phyloP scores from a whole-genome alignment of 371 early-diverging fungal species.

The Haplosporangium sp. region DNA sequence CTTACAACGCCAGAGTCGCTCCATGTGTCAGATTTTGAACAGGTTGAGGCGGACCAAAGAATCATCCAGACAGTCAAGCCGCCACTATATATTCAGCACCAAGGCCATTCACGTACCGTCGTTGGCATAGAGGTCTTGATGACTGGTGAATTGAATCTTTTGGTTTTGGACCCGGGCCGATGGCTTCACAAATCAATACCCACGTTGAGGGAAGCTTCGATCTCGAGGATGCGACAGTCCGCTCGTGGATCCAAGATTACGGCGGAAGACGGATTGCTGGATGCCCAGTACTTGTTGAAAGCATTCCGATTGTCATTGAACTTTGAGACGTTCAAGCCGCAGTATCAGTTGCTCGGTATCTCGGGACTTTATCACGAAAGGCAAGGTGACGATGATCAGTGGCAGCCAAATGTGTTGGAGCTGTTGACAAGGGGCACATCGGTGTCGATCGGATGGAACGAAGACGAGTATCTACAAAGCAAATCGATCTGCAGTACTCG shows the following conservation, averaged over 20 bases:
- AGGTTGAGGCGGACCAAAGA: not conserved
- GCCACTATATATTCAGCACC: slow-evolving; percentile 81
- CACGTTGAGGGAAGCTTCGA: slow-evolving; percentile 7
- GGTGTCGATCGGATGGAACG: slow-evolving; percentile 43
- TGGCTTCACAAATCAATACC: slow-evolving; percentile 54
- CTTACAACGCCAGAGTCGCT: slow-evolving; percentile 14
- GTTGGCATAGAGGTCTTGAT: slow-evolving; percentile 72
- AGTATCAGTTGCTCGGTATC: slow-evolving; percentile 51
- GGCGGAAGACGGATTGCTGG: slow-evolving; percentile 11
- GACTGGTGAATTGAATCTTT: slow-evolving; percentile 60
- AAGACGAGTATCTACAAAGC: slow-evolving; percentile 23
- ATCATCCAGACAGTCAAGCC: slow-evolving; percentile 62
- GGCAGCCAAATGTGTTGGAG: slow-evolving; percentile 2
- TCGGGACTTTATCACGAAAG: slow-evolving; percentile 40
- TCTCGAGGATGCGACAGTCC: slow-evolving; percentile 6
- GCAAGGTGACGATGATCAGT: no score
- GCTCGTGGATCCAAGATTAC: slow-evolving; percentile 12
- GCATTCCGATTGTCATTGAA: slow-evolving; percentile 34
- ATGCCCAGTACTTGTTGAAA: slow-evolving; percentile 39
- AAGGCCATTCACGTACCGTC: slow-evolving; percentile 79
- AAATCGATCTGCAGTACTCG: slow-evolving; percentile 35
- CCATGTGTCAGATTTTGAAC: not conserved
- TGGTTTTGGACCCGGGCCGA: slow-evolving; percentile 77
- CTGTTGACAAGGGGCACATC: slow-evolving; percentile 12
- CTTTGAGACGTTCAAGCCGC: slow-evolving; percentile 16